These are phyloP conservation scores for Paracorniculantispora psalliotae DNA, from an alignment of 2,329 filamentous ascomycete genomes.

Conservation along the genomic window DNA sequence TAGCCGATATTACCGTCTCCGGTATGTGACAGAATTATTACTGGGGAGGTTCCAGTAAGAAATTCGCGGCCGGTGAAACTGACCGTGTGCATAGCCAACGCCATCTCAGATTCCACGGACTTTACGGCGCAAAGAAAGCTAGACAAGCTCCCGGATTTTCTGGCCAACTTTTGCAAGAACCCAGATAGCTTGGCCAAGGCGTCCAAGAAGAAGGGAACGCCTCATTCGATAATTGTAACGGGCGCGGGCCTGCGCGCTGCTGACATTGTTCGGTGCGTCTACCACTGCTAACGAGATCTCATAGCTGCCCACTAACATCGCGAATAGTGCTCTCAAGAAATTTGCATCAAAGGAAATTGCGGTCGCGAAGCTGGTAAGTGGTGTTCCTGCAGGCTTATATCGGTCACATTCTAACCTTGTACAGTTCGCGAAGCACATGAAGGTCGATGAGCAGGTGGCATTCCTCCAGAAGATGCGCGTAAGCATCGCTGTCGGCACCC, in stretches of 20 bases:
- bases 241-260: conserved; percentile 80
- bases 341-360: conserved; percentile 74
- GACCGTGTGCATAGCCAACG: conserved; percentile 49
- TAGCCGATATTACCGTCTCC: conserved; percentile 75
- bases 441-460: conserved; percentile 77
- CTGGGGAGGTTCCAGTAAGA: conserved; percentile 44
- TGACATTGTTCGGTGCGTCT: conserved; percentile 64
- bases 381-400: conserved; percentile 12
- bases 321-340: conserved; percentile 59
- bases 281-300: background rate
- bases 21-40: conserved; percentile 40
- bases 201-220: conserved; percentile 63
- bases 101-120: conserved; percentile 73
- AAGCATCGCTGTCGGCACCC: conserved; percentile 87
- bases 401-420: background rate
- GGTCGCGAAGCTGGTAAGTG: conserved; percentile 72
- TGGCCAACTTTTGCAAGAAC: conserved; percentile 61
- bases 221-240: conserved; percentile 86
- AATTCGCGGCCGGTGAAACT: conserved; percentile 23
- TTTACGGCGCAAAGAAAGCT: conserved; percentile 64
- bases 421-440: conserved; percentile 94
- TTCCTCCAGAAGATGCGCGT: conserved; percentile 67
- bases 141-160: conserved; percentile 70
- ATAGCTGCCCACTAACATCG: conserved; percentile 19
- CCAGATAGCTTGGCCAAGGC: conserved; percentile 57